Base-by-base conservation (phyloP, 495 filamentous ascomycete species). In the Annulohypoxylon bovei region DNA sequence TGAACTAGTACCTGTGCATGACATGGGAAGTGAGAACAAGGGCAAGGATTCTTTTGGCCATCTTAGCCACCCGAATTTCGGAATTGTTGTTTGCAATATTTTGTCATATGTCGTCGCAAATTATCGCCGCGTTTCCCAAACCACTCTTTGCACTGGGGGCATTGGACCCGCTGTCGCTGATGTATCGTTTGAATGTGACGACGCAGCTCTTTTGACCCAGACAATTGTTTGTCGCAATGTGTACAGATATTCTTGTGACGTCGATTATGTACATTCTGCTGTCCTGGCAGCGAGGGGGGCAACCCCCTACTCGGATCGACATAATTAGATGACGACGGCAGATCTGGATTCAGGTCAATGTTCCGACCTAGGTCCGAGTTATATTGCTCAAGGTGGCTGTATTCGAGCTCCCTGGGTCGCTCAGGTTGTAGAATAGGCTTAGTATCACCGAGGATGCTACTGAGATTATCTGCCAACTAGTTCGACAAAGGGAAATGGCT, bases 131-230 rank as follows among this genome's bases (percentile, higher is more conserved):
- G 67, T 12, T 22, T 44, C 46, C 44, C 60, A 2, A 64, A 30
- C 42, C 4, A 53, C 25, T 47, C 64, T 16, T 40, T 25, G 11
- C 67, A 59, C 12, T 64, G 67, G 0, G 44, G 18, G 14, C 67
- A 70, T 20, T 53, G 67, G 5, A 46, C 25, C 53, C 35, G 28
- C 14, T 16, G 7, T 32, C 33, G 44, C 54, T 69, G 53, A 40
- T 69, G 67, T 7, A 27, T 35, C 11, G 59, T 44, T n/a, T 64
- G n/a, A n/a, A 54, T 53, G 28, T 70, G 67, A 11, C 67, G 67
- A 33, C 44, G 42, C 25, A 70, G 54, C n/a, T 70, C 67, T 46
- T 46, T 53, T 11, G 49, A 27, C 39, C 46, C 60, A 14, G 67
- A 44, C 28, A 70, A 70, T 18, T 25, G 22, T 23, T 33, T 14